phyloP scores from a whole-genome alignment of 371 early-diverging fungal species.

The Zychaea mexicana region DNA sequence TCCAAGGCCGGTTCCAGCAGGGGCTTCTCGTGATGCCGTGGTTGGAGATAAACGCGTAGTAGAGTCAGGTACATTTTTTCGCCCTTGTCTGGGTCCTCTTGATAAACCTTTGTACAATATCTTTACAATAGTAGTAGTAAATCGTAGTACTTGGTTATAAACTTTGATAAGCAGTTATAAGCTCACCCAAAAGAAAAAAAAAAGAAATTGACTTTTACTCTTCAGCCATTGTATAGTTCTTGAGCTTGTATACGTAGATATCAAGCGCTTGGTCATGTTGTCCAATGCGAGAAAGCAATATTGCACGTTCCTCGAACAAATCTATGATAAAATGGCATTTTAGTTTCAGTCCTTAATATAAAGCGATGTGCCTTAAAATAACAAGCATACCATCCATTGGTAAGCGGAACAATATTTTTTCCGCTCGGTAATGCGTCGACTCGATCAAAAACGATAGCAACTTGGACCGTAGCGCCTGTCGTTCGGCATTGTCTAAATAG shows the following conservation, averaged over 20 bases:
- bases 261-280: constrained; percentile 87
- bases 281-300: constrained; percentile 80
- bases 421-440: constrained; percentile 75
- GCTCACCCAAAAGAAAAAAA: not conserved
- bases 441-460: constrained; percentile 68
- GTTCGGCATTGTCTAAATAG: not conserved
- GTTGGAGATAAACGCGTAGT: constrained; percentile 62
- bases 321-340: constrained; percentile 32
- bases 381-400: constrained; percentile 72
- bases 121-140: constrained; percentile 26
- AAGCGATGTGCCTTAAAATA: not conserved
- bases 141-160: too few relatives aligned
- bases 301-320: constrained; percentile 82
- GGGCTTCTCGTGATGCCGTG: constrained; percentile 51
- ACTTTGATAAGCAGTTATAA: not conserved
- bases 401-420: constrained; percentile 72
- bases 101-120: constrained; percentile 74
- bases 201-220: constrained; percentile 45
- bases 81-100: constrained; percentile 50
- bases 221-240: constrained; percentile 76
- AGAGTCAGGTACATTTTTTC: constrained; percentile 71
- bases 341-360: not conserved
- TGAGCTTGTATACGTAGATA: constrained; percentile 80
- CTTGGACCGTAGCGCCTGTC: constrained; percentile 29
- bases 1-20: constrained; percentile 66